Percentiles rank a stretch among this genome's conserved stretches.
Conservation (phyloP, 176 grass and related monocot species). For the Ananas comosus region DNA sequence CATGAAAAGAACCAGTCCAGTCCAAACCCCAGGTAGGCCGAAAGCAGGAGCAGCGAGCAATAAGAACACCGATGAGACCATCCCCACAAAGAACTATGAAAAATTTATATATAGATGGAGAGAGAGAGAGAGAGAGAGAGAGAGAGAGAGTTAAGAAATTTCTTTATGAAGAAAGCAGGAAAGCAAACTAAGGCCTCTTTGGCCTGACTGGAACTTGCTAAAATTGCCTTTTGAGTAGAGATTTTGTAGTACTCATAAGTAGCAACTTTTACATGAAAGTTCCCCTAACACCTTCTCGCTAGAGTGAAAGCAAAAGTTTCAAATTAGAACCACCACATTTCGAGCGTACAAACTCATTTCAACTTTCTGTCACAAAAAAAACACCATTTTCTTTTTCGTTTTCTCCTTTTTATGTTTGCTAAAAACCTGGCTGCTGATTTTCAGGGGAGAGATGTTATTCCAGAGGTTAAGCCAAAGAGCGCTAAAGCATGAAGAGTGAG, state of each 20-base stretch:
- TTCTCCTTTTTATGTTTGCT: too few relatives aligned
- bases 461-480: neutral
- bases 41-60: constrained; percentile 44
- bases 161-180: neutral
- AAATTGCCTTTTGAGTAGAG: too few relatives aligned
- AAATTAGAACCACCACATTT: too few relatives aligned
- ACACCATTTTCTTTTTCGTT: too few relatives aligned
- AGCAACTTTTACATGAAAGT: too few relatives aligned
- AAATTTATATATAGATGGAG: neutral
- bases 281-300: too few relatives aligned
- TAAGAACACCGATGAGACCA: constrained; percentile 53
- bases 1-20: constrained; percentile 79
- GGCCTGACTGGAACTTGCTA: too few relatives aligned
- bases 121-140: neutral
- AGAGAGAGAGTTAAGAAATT: neutral
- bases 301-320: too few relatives aligned
- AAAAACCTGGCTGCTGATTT: neutral
- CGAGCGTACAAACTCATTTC: too few relatives aligned
- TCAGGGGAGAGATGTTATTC: neutral
- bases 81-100: constrained; percentile 44
- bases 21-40: constrained; percentile 73
- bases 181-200: neutral
- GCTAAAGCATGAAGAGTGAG: neutral
- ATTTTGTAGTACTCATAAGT: too few relatives aligned
- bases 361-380: too few relatives aligned